Evolutionary conservation across 2,329 filamentous ascomycete species (phyloP), one percentile per base, ranked within the genome.

Genomic region (Penicillium sp.): DNA sequence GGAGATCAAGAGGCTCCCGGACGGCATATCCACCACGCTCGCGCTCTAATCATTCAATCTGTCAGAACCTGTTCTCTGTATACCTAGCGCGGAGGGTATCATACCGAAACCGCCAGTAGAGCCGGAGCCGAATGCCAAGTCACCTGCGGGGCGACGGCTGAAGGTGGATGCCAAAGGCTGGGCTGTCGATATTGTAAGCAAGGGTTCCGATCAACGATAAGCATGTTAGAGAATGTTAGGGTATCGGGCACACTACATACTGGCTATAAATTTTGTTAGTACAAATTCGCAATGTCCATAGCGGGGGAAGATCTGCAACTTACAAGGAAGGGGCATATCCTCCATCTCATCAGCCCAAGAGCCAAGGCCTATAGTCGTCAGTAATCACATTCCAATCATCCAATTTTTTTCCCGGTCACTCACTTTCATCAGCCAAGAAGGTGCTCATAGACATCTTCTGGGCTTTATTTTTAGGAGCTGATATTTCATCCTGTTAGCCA

Each of bases 331-430:
- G 62, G 84, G 84, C 77, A 83, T 81, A 72, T 96, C 92, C 78
- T 99, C 94, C 81, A 99, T 96, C 76, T 99, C 94, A 80, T 99
- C 95, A 70, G 94, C 94, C 94, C 94, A 99, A 68, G 94, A 97
- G 73, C 93, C 92, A 73, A 88, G 83, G 70, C 84, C 87, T 89
- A 71, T 61, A 21, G 33, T 72, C 60, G 74, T 74, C 63, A 68
- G 60, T 63, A 62, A 60, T 58, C 58, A 56, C 53, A 39, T 48
- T 29, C 10, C 29, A 31, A 31, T 40, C 47, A 52, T 47, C 23
- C 34, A 44, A 19, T 9, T 27, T 59, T 54, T 44, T 44, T 45
- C 34, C 34, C 15, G 23, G 43, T 50, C 52, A 82, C 91, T 79
- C 84, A 97, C 93, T 88, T 78, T 91, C 85, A 78, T 97, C 91